Evolutionary conservation across 441 rosid species (phyloP).

Genomic region (Brassica hybrid): DNA sequence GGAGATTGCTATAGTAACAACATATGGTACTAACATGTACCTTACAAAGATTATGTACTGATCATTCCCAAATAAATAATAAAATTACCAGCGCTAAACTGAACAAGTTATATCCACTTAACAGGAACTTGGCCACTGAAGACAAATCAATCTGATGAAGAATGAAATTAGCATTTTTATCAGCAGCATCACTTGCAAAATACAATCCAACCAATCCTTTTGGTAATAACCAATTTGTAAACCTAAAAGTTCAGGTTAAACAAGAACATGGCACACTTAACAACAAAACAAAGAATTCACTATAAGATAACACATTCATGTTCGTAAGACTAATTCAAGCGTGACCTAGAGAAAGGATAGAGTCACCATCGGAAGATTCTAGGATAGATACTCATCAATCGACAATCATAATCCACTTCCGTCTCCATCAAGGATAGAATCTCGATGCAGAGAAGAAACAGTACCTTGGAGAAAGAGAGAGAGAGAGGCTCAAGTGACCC

Average conservation of each 20-base stretch:
- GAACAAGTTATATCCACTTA: neutral
- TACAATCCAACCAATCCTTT: neutral
- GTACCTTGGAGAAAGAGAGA: neutral
- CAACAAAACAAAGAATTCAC: neutral
- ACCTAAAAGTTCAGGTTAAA: neutral
- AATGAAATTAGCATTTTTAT: neutral
- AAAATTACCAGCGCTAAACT: neutral
- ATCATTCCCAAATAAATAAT: slow-evolving; percentile 3
- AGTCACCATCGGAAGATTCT: neutral
- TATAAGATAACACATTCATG: too few species aligned
- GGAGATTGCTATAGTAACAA: too few species aligned
- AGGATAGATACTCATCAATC: neutral
- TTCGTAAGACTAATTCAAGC: too few species aligned
- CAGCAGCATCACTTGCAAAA: neutral
- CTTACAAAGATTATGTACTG: slow-evolving; percentile 25
- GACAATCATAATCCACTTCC: slow-evolving; percentile 1
- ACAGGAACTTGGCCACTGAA: slow-evolving; percentile 6
- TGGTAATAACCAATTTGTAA: neutral
- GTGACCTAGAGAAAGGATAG: too few species aligned
- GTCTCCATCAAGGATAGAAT: neutral
- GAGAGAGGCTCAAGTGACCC: neutral
- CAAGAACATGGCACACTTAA: neutral
- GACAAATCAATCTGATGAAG: neutral
- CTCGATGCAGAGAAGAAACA: neutral
- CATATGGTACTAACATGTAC: too few species aligned